Percentiles rank a stretch among this genome's conserved stretches.
Evolutionary conservation across 2,329 filamentous ascomycete genomes (phyloP).

Genomic region (Byssothecium circinans): DNA sequence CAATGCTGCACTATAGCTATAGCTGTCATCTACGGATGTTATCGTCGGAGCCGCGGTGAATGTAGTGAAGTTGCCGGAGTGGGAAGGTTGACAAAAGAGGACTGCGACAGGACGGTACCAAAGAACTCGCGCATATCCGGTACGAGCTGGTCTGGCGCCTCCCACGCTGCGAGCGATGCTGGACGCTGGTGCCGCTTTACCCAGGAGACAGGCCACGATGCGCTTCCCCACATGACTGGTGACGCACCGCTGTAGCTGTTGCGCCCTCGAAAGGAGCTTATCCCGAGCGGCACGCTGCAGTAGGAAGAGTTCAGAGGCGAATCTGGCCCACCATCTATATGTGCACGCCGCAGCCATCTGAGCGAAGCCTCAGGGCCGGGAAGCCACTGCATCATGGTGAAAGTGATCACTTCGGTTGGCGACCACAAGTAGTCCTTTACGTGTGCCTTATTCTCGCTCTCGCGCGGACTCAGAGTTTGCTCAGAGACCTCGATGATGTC

Average conservation of each 20-base stretch:
- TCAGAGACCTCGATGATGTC: conserved; percentile 5
- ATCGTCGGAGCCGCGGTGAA: conserved; percentile 7
- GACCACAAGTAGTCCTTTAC: conserved; percentile 31
- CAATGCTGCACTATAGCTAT: conserved; percentile 33
- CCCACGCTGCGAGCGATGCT: conserved; percentile 44
- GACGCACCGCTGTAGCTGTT: conserved; percentile 17
- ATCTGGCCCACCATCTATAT: conserved; percentile 21
- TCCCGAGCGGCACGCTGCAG: conserved; percentile 41
- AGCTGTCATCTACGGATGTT: conserved; percentile 36
- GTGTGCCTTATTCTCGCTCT: conserved; percentile 20
- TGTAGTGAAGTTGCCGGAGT: conserved; percentile 19
- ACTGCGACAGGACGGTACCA: conserved; percentile 19
- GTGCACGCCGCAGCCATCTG: conserved; percentile 49
- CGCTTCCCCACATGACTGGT: conserved; percentile 44
- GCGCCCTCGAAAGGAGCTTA: conserved; percentile 41
- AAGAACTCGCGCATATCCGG: conserved; percentile 48
- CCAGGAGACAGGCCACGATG: conserved; percentile 43
- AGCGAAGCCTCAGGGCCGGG: conserved; percentile 56
- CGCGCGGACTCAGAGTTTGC: conserved; percentile 9
- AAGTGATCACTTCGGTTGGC: conserved; percentile 58
- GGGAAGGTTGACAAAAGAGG: conserved; percentile 20
- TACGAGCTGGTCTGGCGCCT: conserved; percentile 45
- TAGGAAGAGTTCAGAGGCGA: conserved; percentile 18
- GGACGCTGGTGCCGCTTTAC: conserved; percentile 39
- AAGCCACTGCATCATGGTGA: conserved; percentile 60